Conservation (phyloP, 768 basidiomycete genomes). For the Tephrocybe sp. region DNA sequence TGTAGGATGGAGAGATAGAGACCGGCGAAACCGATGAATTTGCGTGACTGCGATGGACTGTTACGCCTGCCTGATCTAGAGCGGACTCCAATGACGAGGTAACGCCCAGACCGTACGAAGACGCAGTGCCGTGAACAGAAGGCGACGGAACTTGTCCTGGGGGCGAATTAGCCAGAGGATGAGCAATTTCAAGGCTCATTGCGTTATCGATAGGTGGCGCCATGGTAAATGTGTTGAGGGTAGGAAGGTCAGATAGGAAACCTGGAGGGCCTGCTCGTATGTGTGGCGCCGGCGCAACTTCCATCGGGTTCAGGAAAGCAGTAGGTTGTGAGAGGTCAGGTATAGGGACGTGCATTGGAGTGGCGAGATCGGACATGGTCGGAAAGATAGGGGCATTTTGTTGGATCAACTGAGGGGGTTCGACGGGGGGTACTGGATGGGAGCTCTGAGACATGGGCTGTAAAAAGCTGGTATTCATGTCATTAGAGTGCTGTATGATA, state of each 20-base stretch:
- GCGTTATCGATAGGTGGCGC: conserved; percentile 31
- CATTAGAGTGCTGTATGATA: conserved; percentile 26
- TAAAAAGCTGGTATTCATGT: conserved; percentile 24
- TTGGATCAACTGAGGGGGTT: conserved; percentile 28
- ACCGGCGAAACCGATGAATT: conserved; percentile 33
- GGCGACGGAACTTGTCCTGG: conserved; percentile 38
- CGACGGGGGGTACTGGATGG: conserved; percentile 21
- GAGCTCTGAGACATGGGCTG: conserved; percentile 16
- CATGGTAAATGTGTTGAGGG: conserved; percentile 33
- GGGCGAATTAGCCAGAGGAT: conserved; percentile 33
- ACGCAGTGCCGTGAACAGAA: conserved; percentile 35
- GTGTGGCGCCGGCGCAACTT: conserved; percentile 25
- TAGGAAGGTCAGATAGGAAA: conserved; percentile 42
- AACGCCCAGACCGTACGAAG: conserved; percentile 37
- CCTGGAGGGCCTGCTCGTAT: conserved; percentile 31
- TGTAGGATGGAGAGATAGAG: conserved; percentile 16
- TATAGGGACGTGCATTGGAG: conserved; percentile 39
- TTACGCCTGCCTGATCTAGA: conserved; percentile 36
- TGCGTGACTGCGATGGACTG: conserved; percentile 35
- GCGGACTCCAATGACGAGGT: conserved; percentile 47
- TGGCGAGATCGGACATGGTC: conserved; percentile 26
- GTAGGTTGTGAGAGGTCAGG: conserved; percentile 33
- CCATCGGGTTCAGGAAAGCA: conserved; percentile 37
- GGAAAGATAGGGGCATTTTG: conserved; percentile 34
- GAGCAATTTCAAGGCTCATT: conserved; percentile 36